These are phyloP conservation scores for Telfairia occidentalis DNA, from an alignment of 331 rosid species.

Conservation along the genomic window DNA sequence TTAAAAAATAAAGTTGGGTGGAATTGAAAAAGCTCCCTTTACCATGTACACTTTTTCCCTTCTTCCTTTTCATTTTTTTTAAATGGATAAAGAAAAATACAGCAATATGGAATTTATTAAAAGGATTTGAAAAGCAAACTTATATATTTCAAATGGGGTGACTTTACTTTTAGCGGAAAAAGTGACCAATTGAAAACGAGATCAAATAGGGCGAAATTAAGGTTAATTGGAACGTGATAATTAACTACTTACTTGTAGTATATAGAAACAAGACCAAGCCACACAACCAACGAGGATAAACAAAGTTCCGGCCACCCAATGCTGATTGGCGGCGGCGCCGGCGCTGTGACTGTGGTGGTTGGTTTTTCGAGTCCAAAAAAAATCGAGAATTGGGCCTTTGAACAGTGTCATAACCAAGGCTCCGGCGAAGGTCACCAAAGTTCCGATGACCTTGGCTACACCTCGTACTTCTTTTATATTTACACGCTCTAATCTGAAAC, in stretches of 20 bases:
- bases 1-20: neutral
- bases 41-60: neutral
- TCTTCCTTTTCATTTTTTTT: neutral
- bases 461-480: conserved; percentile 48
- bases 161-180: neutral
- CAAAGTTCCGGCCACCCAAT: conserved; percentile 30
- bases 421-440: conserved; percentile 60
- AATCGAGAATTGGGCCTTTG: conserved; percentile 66
- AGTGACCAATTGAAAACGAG: neutral
- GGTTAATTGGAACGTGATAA: neutral
- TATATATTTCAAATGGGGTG: neutral
- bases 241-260: conserved; percentile 22
- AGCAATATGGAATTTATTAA: neutral
- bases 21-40: neutral
- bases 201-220: neutral
- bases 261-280: conserved; percentile 34
- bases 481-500: conserved; percentile 57
- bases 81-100: neutral
- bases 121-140: neutral
- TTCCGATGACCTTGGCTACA: conserved; percentile 74
- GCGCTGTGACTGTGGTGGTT: conserved; percentile 10
- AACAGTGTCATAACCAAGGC: conserved; percentile 93
- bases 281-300: conserved; percentile 28
- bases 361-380: conserved; percentile 30
- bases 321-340: conserved; percentile 11